Evolutionary conservation across 2,329 filamentous ascomycete species (phyloP), one percentile per base, ranked within the genome.

Genomic region (Colletotrichum cereale): DNA sequence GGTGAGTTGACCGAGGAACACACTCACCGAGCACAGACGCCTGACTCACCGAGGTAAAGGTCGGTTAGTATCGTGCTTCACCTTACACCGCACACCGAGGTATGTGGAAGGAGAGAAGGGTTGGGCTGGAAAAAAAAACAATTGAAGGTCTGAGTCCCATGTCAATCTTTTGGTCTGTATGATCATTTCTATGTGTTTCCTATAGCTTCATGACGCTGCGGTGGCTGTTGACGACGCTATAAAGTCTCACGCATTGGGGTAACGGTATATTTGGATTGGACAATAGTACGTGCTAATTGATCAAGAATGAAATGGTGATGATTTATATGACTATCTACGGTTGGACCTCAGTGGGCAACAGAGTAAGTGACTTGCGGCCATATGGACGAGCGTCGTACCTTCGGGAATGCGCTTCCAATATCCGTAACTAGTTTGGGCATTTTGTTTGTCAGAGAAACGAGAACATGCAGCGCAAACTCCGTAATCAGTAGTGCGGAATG

Each of bases 41-140:
- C 3, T 18, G 4, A 2, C 5, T 62, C 58, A 62, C 58, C 61
- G 47, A 29, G 34, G 61, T 53, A 34, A 42, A 16, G 7, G 6
- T 29, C 18, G 16, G 7, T 14, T n/a, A 53, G 36, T 10, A 63
- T 42, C 18, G 11, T 16, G 34, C 44, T 38, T 63, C 61, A 63
- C 61, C 47, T 53, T 31, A 53, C 47, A 63, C 61, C 61, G 26
- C 21, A 58, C 62, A 66, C 63, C 53, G 63, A 60, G 42, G 11
- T 12, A 24, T 26, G 11, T n/a, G n/a, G 11, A 12, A 29, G 18
- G 14, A n/a, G 2, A 18, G 34, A 21, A 29, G 42, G 18, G 21
- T 1, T 26, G 44, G 47, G 34, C 26, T 40, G 31, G 31, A 50
- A 42, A 62, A 65, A 48, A 8, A 10, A 31, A 44, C 18, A 26